phyloP scores from a whole-genome alignment of 305 asterid species.

The Coffea humblotiana region DNA sequence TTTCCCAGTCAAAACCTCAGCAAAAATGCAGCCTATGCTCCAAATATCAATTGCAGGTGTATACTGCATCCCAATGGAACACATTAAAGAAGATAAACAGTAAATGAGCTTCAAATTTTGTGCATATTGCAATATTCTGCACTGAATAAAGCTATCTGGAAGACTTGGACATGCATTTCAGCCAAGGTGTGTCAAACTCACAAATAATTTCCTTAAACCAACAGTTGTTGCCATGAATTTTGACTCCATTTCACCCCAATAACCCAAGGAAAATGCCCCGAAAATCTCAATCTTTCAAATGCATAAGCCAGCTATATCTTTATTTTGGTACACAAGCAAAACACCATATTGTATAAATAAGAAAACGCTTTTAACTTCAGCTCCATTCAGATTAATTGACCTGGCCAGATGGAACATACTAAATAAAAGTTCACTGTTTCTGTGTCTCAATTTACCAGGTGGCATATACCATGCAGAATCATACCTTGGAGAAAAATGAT shows the following conservation, averaged over 20 bases:
- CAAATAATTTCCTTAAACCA: not conserved
- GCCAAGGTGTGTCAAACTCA: not conserved
- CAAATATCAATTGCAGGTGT: conserved; percentile 96
- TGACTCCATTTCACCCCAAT: not conserved
- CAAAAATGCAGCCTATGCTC: conserved; percentile 98
- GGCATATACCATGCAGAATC: conserved; percentile 1
- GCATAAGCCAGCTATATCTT: not conserved
- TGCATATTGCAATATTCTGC: not conserved
- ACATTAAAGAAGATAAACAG: conserved; percentile 1
- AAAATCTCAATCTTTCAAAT: not conserved
- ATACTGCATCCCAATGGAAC: conserved; percentile 53
- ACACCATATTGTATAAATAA: not conserved
- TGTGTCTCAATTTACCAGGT: not conserved
- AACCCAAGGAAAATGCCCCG: no score
- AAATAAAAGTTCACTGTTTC: not conserved
- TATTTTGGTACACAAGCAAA: not conserved
- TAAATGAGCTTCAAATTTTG: conserved; percentile 10
- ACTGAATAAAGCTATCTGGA: not conserved
- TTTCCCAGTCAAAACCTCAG: conserved; percentile 86
- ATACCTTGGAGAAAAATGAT: conserved; percentile 57
- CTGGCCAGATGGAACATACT: not conserved
- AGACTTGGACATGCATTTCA: not conserved
- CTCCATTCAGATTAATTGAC: not conserved
- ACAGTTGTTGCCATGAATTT: not conserved
- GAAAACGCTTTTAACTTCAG: not conserved